A percentile compares a stretch with the other conserved stretches of the same genome.
Conservation (phyloP, 306 rosid genomes). For the Cicer chorassanicum region DNA sequence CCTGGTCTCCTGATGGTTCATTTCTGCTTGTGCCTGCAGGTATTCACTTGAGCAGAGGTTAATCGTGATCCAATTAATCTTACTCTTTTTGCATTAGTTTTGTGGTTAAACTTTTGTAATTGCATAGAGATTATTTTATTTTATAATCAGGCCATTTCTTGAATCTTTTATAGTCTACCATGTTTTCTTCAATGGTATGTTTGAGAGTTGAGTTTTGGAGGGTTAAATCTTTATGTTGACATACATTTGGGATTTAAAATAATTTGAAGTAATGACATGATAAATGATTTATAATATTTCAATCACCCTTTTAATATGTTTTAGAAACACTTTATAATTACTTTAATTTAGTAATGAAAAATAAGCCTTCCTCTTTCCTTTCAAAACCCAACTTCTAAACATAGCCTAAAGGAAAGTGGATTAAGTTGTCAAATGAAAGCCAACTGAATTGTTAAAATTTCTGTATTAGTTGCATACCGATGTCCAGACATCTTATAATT, state of each 20-base stretch:
- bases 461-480: conserved; percentile 4
- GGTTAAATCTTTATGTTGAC: too few species aligned
- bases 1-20: conserved; percentile 98
- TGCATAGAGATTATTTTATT: conserved; percentile 7
- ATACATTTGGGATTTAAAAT: too few species aligned
- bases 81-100: conserved; percentile 30
- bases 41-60: conserved; percentile 45
- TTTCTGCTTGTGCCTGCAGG: conserved; percentile 96
- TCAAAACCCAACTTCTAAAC: too few species aligned
- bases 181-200: neutral
- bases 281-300: too few species aligned
- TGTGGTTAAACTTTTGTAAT: conserved; percentile 30
- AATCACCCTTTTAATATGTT: too few species aligned
- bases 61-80: conserved; percentile 24
- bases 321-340: too few species aligned
- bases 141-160: conserved; percentile 7
- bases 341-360: too few species aligned
- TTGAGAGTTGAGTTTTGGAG: too few species aligned
- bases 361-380: too few species aligned
- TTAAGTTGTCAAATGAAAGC: conserved; percentile 35
- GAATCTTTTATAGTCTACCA: conserved; percentile 14
- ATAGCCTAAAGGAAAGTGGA: conserved; percentile 22
- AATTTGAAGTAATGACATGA: too few species aligned
- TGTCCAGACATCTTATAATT: conserved; percentile 2
- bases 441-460: conserved; percentile 14